Evolutionary conservation across 2,329 filamentous ascomycete species (phyloP).

Genomic region (Ceratocystis harringtonii): DNA sequence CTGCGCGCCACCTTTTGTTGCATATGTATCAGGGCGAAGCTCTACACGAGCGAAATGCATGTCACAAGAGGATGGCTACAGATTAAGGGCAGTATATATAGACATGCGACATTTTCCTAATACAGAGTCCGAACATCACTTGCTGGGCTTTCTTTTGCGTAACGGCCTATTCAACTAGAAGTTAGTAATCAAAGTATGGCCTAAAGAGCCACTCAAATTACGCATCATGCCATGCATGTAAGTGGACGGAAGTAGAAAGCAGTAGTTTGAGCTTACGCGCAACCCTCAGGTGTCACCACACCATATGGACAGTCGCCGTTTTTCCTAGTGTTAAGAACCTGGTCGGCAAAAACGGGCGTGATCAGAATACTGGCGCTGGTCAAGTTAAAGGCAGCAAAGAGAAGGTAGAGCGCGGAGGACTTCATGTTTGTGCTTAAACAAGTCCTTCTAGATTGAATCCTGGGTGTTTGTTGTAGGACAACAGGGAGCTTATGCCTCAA

Average conservation of each 20-base stretch:
- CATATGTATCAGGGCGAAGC: neutral
- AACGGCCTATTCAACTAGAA: neutral
- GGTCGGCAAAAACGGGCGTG: slow-evolving; percentile 36
- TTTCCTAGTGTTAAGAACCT: slow-evolving; percentile 33
- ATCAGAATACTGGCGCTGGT: slow-evolving; percentile 40
- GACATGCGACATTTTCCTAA: too few species aligned
- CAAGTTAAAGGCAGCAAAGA: slow-evolving; percentile 33
- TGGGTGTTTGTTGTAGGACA: too few species aligned
- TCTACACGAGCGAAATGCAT: neutral
- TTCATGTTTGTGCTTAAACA: slow-evolving; percentile 25
- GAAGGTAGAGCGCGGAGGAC: slow-evolving; percentile 24
- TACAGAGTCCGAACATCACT: too few species aligned
- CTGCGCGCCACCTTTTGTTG: neutral
- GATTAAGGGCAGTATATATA: too few species aligned
- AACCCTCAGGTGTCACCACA: slow-evolving; percentile 40
- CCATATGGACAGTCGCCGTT: slow-evolving; percentile 41
- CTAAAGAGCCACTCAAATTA: neutral
- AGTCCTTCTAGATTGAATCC: neutral
- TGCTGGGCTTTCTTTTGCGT: neutral
- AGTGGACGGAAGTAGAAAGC: neutral
- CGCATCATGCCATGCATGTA: neutral
- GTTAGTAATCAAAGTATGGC: neutral
- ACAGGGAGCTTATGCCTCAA: neutral
- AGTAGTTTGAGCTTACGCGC: slow-evolving; percentile 33
- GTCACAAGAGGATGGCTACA: too few species aligned